A percentile compares a stretch with the other conserved stretches of the same genome.
phyloP scores from a whole-genome alignment of 257 asterid species.

The Galeopsis tetrahit region DNA sequence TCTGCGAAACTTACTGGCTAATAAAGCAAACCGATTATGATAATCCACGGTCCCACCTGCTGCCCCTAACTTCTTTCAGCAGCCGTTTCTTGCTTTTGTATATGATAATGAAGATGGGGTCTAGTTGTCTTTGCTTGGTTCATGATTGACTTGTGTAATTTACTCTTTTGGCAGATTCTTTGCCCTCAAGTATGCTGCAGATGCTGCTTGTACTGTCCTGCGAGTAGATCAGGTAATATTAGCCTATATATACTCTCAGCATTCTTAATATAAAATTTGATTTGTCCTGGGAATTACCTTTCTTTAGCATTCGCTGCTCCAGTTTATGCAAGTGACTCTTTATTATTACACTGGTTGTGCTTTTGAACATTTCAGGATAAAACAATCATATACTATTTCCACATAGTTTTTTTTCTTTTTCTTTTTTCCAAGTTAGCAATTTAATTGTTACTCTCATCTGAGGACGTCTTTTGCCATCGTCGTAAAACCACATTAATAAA shows the following conservation, averaged over 20 bases:
- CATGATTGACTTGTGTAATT: slow-evolving; percentile 31
- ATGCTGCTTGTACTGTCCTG: slow-evolving; percentile 92
- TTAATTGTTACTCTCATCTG: background rate
- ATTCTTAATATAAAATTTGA: background rate
- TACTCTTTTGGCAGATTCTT: slow-evolving; percentile 55
- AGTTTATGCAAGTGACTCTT: background rate
- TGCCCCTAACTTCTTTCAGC: no score
- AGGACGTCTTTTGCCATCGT: background rate
- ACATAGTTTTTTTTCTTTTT: background rate
- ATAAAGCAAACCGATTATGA: background rate
- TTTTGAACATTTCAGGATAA: background rate
- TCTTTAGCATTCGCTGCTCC: background rate
- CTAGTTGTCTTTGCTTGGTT: no score
- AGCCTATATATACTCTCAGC: background rate
- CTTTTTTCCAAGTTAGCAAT: background rate
- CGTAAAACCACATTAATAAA: background rate
- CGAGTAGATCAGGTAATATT: slow-evolving; percentile 93
- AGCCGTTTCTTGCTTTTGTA: no score
- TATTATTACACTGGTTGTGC: background rate
- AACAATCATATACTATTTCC: background rate
- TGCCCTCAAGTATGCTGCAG: slow-evolving; percentile 94
- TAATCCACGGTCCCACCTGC: background rate
- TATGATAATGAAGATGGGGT: no score
- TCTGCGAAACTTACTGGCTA: slow-evolving; percentile 3
- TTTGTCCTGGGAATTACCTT: background rate